Evolutionary conservation across 257 asterid species (phyloP), one percentile per base, ranked within the genome.

Genomic region (Solanum neorickii): DNA sequence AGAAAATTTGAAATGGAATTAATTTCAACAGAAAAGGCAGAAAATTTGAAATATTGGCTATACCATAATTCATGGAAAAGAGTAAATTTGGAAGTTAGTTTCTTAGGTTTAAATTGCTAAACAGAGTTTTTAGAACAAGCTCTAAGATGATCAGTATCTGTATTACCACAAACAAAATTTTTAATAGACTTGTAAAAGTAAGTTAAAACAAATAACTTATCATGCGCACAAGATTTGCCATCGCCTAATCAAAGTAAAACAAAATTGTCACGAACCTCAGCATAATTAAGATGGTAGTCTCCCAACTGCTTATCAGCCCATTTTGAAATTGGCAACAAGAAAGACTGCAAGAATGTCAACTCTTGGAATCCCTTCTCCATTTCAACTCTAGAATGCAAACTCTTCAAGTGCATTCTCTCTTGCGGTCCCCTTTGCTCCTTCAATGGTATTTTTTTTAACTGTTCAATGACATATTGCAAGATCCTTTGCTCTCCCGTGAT

Each of bases 391-490:
- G 96, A 93, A 86, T 92, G 92, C 94, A 95, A 91, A 93, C 94
- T 97, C 91, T 94, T 97, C 93, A 97, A 93, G 91, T 95, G 99
- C 90, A 93, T 83, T 89, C 95, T 94, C 91, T 97, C 99, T 88
- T 95, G 98, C 83, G 95, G 94, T 76, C 99, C 99, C 87, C 98
- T 92, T 89, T 97, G 99, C 91, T 97, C 99, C 95, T 94, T 97
- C 77, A 94, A 83, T 59, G 99, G 98, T 89, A 97, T 93, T 92
- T 92, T 97, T 92, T 94, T 97, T 93, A 97, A 93, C 89, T 94
- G 98, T 31, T 92, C 92, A 84, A 97, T 94, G 88, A 98, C 95
- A 93, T 92, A 93, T 89, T 89, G 95, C 91, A 97, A 88, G 84
- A 95, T 88, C 86, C 94, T 98, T 91, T 89, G 97, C 90, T 97